Evolutionary conservation across 2,329 filamentous ascomycete genomes (phyloP), one percentile per base, ranked within the genome.

Genomic region (Ampelomyces quisqualis): DNA sequence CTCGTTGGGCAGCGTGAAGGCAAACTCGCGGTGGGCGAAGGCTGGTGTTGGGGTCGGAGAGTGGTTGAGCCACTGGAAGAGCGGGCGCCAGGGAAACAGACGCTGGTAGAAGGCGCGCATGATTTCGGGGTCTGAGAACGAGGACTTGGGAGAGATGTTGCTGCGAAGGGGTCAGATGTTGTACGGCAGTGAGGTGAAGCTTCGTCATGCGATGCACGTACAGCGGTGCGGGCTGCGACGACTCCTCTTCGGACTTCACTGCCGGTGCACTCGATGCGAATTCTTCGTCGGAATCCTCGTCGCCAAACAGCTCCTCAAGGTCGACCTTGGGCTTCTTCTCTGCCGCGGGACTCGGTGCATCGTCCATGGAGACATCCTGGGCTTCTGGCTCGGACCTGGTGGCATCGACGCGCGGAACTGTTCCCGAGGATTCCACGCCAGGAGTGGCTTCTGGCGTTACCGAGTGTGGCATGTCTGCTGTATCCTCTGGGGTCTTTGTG

Each of bases 1-100:
- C 55, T 95, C 90, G 62, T 90, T 94, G 44, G 86, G 84, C n/a
- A 97, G 78, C 2, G 90, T 95, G 64, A 97, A 91, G 13, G 93
- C 90, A 66, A 98, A 97, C 69, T 98, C 93, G 63, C 93, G 86
- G 67, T 97, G 88, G 19, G 78, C 83, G 72, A 97, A 97, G 70
- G 97, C 90, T 52, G 84, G 85, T 4, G 86, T 85, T 0, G 93
- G 90, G 5, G 83, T 83, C 5, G 89, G 85, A 38, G 88, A 88
- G 70, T 97, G 93, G 65, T 97, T 98, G 33, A 98, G 81, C 93
- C 93, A 98, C 68, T 96, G 90, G 71, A 96, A 98, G 14, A 97
- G 82, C 47, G 88, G 86, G 45, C 90, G 83, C 77, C 95, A 98
- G 4, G 93, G 93, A 59, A 97, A 97, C 24, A 98, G 77, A 33